A percentile compares a stretch with the other conserved stretches of the same genome.
Evolutionary conservation across 495 filamentous ascomycete genomes (phyloP).

Genomic region (Penicillium egyptiacum): DNA sequence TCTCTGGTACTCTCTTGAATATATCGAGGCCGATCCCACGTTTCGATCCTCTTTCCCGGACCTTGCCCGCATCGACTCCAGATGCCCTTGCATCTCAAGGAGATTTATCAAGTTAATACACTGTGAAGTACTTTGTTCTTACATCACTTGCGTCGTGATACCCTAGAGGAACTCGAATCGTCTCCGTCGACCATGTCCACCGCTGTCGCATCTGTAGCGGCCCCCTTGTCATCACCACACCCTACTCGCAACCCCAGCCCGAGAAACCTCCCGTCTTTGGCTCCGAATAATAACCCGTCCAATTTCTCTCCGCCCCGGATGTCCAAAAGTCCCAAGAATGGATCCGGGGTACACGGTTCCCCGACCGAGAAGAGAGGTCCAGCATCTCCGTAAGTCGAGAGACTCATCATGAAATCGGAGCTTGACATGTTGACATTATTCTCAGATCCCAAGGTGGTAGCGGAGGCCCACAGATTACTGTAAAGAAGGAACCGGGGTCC

Average conservation of each 20-base stretch:
- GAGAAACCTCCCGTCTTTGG: conserved; percentile 47
- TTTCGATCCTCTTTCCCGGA: conserved; percentile 1
- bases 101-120: neutral
- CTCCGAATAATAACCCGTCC: conserved; percentile 30
- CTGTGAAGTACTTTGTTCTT: neutral
- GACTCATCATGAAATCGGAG: neutral
- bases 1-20: conserved; percentile 5
- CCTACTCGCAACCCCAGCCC: conserved; percentile 50
- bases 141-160: neutral
- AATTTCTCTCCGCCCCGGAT: conserved; percentile 41
- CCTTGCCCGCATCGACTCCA: neutral
- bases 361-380: conserved; percentile 54
- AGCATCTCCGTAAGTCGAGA: conserved; percentile 53
- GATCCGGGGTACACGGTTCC: conserved; percentile 38
- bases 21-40: conserved; percentile 9
- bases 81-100: conserved; percentile 6
- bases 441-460: conserved; percentile 41
- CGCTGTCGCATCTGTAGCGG: conserved; percentile 51
- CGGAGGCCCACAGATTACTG: conserved; percentile 73
- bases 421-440: neutral
- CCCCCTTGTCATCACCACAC: conserved; percentile 49
- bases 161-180: neutral
- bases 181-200: conserved; percentile 45
- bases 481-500: conserved; percentile 93
- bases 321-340: conserved; percentile 41